These are phyloP conservation scores for Mycena crocata DNA, from an alignment of 768 basidiomycete species.

Conservation along the genomic window DNA sequence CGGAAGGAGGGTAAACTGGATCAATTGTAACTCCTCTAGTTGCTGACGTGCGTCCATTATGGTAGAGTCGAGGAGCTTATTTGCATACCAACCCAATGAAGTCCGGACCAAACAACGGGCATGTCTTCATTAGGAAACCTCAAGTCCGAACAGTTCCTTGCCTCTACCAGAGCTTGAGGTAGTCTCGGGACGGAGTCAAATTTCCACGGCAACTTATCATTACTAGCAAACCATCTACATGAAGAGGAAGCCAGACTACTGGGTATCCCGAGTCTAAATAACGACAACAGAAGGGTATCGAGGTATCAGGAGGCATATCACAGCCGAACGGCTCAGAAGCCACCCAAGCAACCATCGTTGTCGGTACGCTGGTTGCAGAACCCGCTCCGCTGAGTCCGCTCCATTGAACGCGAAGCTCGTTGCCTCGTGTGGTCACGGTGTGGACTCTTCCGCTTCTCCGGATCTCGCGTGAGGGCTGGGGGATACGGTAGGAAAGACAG, in stretches of 20 bases:
- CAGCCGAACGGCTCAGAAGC: constrained; percentile 13
- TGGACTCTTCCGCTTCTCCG: constrained; percentile 7
- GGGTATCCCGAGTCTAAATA: background rate
- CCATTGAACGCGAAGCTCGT: background rate
- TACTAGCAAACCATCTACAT: no score
- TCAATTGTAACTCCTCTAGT: constrained; percentile 68
- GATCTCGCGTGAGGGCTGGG: background rate
- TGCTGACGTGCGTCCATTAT: background rate
- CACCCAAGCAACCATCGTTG: constrained; percentile 19
- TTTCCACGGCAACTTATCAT: no score
- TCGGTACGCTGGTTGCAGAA: background rate
- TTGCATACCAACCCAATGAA: background rate
- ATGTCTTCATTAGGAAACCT: no score
- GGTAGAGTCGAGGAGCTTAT: background rate
- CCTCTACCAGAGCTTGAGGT: no score
- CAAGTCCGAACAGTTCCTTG: no score
- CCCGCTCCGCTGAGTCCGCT: background rate
- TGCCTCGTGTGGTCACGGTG: background rate
- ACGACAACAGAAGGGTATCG: background rate
- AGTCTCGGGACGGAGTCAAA: no score
- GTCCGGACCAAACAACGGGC: no score
- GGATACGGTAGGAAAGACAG: constrained; percentile 46
- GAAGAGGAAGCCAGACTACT: background rate
- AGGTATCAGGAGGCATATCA: background rate
- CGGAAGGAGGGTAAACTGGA: constrained; percentile 72